Evolutionary conservation across 257 asterid species (phyloP).

Genomic region (Haberlea rhodopensis): DNA sequence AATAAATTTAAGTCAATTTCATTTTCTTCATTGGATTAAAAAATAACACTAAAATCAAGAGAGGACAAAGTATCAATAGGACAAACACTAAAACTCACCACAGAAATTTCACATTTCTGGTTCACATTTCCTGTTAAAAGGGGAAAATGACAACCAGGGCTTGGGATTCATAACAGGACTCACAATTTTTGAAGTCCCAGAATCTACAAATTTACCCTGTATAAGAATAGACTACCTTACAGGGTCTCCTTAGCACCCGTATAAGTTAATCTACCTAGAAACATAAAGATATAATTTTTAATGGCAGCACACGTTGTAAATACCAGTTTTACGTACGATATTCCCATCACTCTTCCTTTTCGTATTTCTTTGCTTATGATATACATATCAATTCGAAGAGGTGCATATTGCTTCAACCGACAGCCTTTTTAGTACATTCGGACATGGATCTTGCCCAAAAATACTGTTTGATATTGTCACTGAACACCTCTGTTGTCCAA

Average conservation of each 20-base stretch:
- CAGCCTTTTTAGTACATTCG: constrained; percentile 65
- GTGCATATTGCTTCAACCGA: constrained; percentile 84
- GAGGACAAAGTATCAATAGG: constrained; percentile 30
- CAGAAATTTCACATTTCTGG: constrained; percentile 29
- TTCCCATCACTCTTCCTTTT: constrained; percentile 26
- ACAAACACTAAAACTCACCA: constrained; percentile 31
- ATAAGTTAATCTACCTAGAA: constrained; percentile 35
- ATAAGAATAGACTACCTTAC: constrained; percentile 25
- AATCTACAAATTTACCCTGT: constrained; percentile 33
- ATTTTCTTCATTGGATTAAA: constrained; percentile 27
- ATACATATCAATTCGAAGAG: constrained; percentile 32
- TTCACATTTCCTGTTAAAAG: constrained; percentile 50
- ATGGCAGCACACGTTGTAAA: constrained; percentile 19
- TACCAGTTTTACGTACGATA: constrained; percentile 19
- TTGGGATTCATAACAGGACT: constrained; percentile 32
- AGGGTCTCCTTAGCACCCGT: constrained; percentile 36
- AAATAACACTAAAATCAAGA: constrained; percentile 5
- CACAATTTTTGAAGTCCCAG: constrained; percentile 33
- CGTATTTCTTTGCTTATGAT: constrained; percentile 16
- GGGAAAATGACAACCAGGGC: constrained; percentile 40
- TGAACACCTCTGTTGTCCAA: constrained; percentile 65
- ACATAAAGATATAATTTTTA: constrained; percentile 17
- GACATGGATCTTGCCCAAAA: constrained; percentile 86
- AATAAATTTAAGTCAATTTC: constrained; percentile 24
- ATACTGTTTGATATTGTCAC: constrained; percentile 67